phyloP scores from a whole-genome alignment of 805 yeast genomes.

The Candida pini region DNA sequence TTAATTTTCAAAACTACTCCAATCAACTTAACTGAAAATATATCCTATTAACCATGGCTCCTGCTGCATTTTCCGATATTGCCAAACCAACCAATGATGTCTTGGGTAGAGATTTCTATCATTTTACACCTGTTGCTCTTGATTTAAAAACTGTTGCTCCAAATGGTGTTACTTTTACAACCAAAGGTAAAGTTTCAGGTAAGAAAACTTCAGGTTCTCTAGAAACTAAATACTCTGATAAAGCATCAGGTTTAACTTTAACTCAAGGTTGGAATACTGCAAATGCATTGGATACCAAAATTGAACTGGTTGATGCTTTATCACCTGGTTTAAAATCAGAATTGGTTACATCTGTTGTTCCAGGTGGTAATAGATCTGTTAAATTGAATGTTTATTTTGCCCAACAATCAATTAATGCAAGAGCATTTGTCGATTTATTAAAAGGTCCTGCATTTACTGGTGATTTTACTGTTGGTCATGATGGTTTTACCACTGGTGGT shows the following conservation, averaged over 20 bases:
- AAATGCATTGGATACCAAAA: constrained; percentile 85
- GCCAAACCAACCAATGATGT: constrained; percentile 89
- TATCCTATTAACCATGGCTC: constrained; percentile 47
- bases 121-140: constrained; percentile 77
- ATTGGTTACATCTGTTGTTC: constrained; percentile 80
- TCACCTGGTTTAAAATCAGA: constrained; percentile 95
- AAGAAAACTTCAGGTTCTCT: constrained; percentile 81
- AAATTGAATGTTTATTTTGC: constrained; percentile 85
- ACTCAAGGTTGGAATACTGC: constrained; percentile 98
- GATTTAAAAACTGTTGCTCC: constrained; percentile 92
- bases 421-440: constrained; percentile 90
- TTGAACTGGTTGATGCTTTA: constrained; percentile 85
- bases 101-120: constrained; percentile 89
- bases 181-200: constrained; percentile 83
- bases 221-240: constrained; percentile 91
- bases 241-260: constrained; percentile 83
- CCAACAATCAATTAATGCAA: constrained; percentile 89
- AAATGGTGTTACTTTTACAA: constrained; percentile 91
- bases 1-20: no score
- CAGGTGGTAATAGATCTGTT: constrained; percentile 81
- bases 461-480: constrained; percentile 91
- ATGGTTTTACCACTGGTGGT: constrained; percentile 95
- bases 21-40: no score
- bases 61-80: constrained; percentile 90
- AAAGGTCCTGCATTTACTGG: constrained; percentile 96